Percentiles rank a stretch among this genome's conserved stretches.
Conservation (phyloP, 179 eudicot species). For the Patellifolia procumbens region DNA sequence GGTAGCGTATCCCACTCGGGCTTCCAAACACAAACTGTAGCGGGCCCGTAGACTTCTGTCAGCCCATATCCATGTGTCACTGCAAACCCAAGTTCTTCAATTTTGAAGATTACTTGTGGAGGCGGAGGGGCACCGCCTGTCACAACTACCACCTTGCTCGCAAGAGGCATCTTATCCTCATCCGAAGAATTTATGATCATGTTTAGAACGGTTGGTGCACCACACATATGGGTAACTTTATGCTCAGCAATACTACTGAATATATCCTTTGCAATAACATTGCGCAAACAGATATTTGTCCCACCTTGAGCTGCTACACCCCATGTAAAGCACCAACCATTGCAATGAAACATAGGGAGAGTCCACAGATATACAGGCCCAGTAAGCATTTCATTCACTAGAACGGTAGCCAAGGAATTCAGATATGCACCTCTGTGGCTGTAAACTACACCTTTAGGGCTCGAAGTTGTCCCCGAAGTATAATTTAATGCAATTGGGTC, state of each 20-base stretch:
- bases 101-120: slow-evolving; percentile 52
- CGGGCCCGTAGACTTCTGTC: slow-evolving; percentile 84
- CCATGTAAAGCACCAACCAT: slow-evolving; percentile 89
- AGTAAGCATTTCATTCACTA: slow-evolving; percentile 53
- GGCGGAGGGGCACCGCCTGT: slow-evolving; percentile 88
- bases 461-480: slow-evolving; percentile 86
- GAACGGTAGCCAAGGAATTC: slow-evolving; percentile 60
- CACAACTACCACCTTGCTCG: slow-evolving; percentile 53
- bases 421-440: slow-evolving; percentile 89
- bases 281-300: slow-evolving; percentile 66
- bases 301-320: slow-evolving; percentile 82
- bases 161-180: slow-evolving; percentile 43
- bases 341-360: slow-evolving; percentile 92
- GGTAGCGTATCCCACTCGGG: slow-evolving; percentile 74
- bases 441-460: slow-evolving; percentile 81
- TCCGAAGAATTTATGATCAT: slow-evolving; percentile 56
- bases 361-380: slow-evolving; percentile 79
- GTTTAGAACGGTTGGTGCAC: slow-evolving; percentile 82
- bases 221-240: slow-evolving; percentile 65
- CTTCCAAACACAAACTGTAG: slow-evolving; percentile 70
- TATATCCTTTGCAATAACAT: slow-evolving; percentile 52
- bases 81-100: slow-evolving; percentile 73
- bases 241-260: slow-evolving; percentile 46
- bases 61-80: slow-evolving; percentile 72
- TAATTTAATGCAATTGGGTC: slow-evolving; percentile 78